Conservation (phyloP, 139 green algal species). For the Coelastrella sp. region DNA sequence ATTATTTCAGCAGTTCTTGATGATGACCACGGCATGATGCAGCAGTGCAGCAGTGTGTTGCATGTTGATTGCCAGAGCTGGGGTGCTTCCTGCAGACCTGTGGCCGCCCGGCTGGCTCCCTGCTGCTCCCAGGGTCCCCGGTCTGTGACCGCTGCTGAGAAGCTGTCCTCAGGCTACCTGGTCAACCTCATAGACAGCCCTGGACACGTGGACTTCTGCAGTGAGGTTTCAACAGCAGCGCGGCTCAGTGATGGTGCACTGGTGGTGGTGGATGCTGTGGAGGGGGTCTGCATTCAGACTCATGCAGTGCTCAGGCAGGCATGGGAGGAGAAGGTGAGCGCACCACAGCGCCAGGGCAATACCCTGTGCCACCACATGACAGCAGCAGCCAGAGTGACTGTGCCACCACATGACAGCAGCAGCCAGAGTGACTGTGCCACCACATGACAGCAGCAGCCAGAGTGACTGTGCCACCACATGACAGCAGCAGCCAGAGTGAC, state of each 20-base stretch:
- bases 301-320: conserved; percentile 97
- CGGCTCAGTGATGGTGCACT: conserved; percentile 94
- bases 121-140: conserved; percentile 5
- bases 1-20: not conserved
- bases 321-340: conserved; percentile 89
- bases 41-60: not conserved
- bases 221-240: conserved; percentile 93
- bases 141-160: not conserved
- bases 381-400: not conserved
- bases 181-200: conserved; percentile 99
- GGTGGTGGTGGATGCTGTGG: conserved; percentile 97
- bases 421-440: no score
- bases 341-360: not conserved
- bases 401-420: no score
- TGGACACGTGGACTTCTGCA: conserved; percentile 99
- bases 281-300: conserved; percentile 99
- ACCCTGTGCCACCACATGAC: not conserved
- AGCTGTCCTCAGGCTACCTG: conserved; percentile 72
- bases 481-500: no score
- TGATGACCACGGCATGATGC: not conserved
- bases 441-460: no score
- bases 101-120: not conserved
- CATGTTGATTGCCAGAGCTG: not conserved
- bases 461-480: no score
- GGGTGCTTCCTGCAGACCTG: not conserved